Conservation (phyloP, 140 eudicot species). For the Oenanthe javanica region DNA sequence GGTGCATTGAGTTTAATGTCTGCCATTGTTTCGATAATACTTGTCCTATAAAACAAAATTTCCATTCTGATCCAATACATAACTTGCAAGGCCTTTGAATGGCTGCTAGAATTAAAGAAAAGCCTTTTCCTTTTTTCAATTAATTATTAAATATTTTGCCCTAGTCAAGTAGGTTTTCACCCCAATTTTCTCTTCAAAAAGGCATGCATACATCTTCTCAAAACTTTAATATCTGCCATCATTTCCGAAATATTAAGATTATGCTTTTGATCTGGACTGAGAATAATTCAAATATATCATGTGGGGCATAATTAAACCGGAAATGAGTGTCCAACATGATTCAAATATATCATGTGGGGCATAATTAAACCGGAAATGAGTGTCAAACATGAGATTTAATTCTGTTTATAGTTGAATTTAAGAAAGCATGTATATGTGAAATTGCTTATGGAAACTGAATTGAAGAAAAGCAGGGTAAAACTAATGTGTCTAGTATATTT, state of each 20-base stretch:
- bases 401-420: not conserved
- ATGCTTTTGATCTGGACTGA: not conserved
- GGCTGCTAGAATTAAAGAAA: not conserved
- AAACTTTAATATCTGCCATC: not conserved
- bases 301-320: no score
- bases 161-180: not conserved
- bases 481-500: not conserved
- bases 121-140: not conserved
- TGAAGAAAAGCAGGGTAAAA: not conserved
- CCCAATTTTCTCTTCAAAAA: not conserved
- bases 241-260: not conserved
- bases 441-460: not conserved
- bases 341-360: no score
- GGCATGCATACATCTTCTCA: not conserved
- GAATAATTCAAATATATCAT: not conserved
- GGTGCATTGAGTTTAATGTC: not conserved
- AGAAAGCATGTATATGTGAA: not conserved
- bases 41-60: not conserved
- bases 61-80: not conserved
- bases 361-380: not conserved
- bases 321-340: not conserved
- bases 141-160: not conserved
- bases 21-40: not conserved
- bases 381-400: not conserved
- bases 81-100: not conserved